Evolutionary conservation across 2,329 filamentous ascomycete species (phyloP).

Genomic region (Xylariaceae sp.): DNA sequence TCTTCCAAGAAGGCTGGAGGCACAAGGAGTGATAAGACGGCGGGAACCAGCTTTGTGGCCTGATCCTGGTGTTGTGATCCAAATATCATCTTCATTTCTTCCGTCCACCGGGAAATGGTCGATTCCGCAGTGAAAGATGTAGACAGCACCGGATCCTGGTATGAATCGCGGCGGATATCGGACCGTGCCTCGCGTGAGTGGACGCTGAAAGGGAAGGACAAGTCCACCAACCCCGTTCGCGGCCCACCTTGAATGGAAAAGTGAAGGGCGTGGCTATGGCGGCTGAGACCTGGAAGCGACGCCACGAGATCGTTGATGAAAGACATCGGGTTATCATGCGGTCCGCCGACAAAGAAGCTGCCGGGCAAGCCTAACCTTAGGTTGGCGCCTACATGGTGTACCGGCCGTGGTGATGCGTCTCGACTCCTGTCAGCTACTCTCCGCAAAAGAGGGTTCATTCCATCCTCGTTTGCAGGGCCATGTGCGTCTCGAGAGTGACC

Average conservation of each 20-base stretch:
- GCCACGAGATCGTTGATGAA: constrained; percentile 53
- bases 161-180: constrained; percentile 45
- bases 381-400: constrained; percentile 37
- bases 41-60: constrained; percentile 59
- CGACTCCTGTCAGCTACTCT: constrained; percentile 44
- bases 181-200: constrained; percentile 37
- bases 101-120: constrained; percentile 76
- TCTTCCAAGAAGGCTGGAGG: constrained; percentile 81
- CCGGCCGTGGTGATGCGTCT: constrained; percentile 44
- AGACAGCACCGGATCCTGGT: constrained; percentile 64
- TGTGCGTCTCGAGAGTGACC: constrained; percentile 49
- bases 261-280: constrained; percentile 50
- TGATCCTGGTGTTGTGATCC: constrained; percentile 64
- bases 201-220: constrained; percentile 31
- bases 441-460: constrained; percentile 79
- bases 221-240: constrained; percentile 47
- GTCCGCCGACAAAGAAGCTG: constrained; percentile 37
- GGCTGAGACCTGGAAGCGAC: constrained; percentile 44
- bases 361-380: constrained; percentile 49
- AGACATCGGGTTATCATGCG: constrained; percentile 47
- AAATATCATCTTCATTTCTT: constrained; percentile 85
- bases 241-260: constrained; percentile 52
- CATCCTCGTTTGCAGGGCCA: constrained; percentile 65
- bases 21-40: constrained; percentile 67
- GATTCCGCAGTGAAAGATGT: constrained; percentile 67